Evolutionary conservation across 345 rosid species (phyloP), one percentile per base, ranked within the genome.

Genomic region (Raphanus raphanistrum): DNA sequence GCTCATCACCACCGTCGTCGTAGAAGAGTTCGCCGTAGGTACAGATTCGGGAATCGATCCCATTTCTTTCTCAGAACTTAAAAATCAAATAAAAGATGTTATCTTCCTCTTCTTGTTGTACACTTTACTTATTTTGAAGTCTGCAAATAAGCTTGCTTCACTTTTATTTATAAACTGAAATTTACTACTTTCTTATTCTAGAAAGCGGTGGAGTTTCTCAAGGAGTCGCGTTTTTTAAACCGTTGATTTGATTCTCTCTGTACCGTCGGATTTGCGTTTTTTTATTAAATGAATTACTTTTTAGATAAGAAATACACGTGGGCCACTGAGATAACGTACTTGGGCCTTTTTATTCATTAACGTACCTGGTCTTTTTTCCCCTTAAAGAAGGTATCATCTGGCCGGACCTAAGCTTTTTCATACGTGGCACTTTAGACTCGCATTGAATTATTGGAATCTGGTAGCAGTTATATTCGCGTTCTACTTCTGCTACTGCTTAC

Each of bases 41-140:
- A 64, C 74, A 26, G 86, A 72, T 63, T 84, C 85, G 27, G 74
- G 68, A 65, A 55, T 43, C 41, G 84, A 77, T 64, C 68, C 84
- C 86, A 83, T 50, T 50, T n/a, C 8, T 1, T 21, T 21, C 21
- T 21, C 21, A 21, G 21, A 21, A 21, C 21, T 21, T 21, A 21
- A 21, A 21, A 21, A 1, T 21, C 21, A 21, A 21, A 12, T 4
- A 45, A 4, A 45, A 13, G 16, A 43, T 43, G 52, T 43, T 38
- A 38, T 38, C 13, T 38, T 38, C 9, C 9, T 48, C 55, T 48
- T 5, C 8, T n/a, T 12, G 2, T 4, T 38, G 4, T 17, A 13
- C 54, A 21, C n/a, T 4, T 48, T 48, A 13, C n/a, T 48, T 48
- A 13, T 48, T 48, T n/a, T 48, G 1, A 13, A 13, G 15, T 43